These are phyloP conservation scores for Neospora caninum DNA, from an alignment of 169 alveolate genomes.

Conservation along the genomic window DNA sequence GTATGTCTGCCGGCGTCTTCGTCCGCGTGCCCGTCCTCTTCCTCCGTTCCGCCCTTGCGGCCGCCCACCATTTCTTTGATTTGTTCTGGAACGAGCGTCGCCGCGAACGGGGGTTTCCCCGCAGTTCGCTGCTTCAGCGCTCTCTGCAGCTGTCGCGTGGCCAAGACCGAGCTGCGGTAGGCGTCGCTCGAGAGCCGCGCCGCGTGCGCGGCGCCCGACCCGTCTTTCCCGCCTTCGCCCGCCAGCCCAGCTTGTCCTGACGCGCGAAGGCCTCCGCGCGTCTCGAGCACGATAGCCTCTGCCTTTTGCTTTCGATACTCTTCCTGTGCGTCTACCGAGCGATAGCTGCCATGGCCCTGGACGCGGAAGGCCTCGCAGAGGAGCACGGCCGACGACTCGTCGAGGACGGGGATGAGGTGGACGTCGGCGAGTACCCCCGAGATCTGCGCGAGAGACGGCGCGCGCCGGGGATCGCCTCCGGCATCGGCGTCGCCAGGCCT, in stretches of 20 bases:
- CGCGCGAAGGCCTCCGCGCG: neutral
- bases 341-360: slow-evolving; percentile 60
- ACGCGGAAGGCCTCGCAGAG: slow-evolving; percentile 68
- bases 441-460: too few species aligned
- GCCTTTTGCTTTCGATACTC: neutral
- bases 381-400: slow-evolving; percentile 43
- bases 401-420: neutral
- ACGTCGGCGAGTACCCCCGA: neutral
- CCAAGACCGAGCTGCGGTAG: slow-evolving; percentile 13
- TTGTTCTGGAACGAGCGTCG: slow-evolving; percentile 7
- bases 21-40: neutral
- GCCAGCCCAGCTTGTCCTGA: neutral
- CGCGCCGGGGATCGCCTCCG: neutral
- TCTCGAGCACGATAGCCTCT: slow-evolving; percentile 22
- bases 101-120: neutral
- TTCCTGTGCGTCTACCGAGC: slow-evolving; percentile 15
- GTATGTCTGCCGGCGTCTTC: neutral
- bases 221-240: neutral
- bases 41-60: neutral
- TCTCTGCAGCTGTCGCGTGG: slow-evolving; percentile 23
- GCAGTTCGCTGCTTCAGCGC: neutral
- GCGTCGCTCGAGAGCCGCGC: neutral
- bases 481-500: neutral
- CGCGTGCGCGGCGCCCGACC: neutral
- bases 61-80: neutral